Conservation (phyloP, 1,139 yeast genomes). For the Suhomyces maxii region DNA sequence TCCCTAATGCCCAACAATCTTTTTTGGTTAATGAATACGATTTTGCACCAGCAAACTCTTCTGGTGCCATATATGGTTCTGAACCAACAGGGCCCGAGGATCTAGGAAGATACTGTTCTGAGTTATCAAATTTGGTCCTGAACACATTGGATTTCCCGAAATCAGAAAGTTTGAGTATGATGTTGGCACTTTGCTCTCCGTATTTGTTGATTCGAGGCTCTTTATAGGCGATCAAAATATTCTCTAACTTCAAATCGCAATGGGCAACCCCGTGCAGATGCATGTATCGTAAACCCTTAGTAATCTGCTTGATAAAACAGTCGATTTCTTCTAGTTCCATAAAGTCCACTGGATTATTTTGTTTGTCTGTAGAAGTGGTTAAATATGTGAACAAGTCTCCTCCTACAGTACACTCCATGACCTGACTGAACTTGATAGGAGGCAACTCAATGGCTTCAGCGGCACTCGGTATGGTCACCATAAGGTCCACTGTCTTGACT, state of each 20-base stretch:
- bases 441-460: neutral
- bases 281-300: slow-evolving; percentile 65
- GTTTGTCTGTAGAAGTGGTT: slow-evolving; percentile 20
- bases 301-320: slow-evolving; percentile 67
- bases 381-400: slow-evolving; percentile 60
- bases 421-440: slow-evolving; percentile 62
- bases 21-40: slow-evolving; percentile 58
- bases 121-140: slow-evolving; percentile 59
- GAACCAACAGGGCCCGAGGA: slow-evolving; percentile 71
- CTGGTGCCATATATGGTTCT: slow-evolving; percentile 75
- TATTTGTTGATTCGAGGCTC: slow-evolving; percentile 1
- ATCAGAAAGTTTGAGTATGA: slow-evolving; percentile 61
- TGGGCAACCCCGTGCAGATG: slow-evolving; percentile 77
- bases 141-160: slow-evolving; percentile 81
- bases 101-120: slow-evolving; percentile 31
- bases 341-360: slow-evolving; percentile 12
- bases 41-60: slow-evolving; percentile 34
- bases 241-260: slow-evolving; percentile 71
- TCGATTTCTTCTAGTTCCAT: slow-evolving; percentile 58
- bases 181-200: slow-evolving; percentile 23
- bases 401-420: slow-evolving; percentile 76
- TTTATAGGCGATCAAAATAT: slow-evolving; percentile 41
- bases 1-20: slow-evolving; percentile 72
- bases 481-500: slow-evolving; percentile 65
- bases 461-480: slow-evolving; percentile 37